Base-by-base conservation (phyloP, 371 early-diverging fungal genomes). In the Mortierella sp. region DNA sequence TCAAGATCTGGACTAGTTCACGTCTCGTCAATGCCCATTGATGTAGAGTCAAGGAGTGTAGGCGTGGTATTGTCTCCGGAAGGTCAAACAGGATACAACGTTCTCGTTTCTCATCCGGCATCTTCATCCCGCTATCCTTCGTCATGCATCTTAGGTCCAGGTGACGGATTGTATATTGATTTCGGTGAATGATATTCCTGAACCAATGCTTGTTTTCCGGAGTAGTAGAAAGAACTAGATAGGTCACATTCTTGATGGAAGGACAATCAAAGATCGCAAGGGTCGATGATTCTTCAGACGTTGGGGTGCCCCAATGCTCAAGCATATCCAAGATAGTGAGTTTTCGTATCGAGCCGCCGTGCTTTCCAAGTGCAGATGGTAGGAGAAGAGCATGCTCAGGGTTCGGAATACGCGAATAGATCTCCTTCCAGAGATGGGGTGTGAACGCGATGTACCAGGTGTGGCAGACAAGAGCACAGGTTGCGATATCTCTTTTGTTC, bases 401-500 rank as follows among this genome's bases (percentile, higher is more conserved):
- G 31, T 24, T 54, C 8, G 56, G 58, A 21, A 46, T 30, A 4
- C 56, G 49, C 8, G 56, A 26, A 10, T 9, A 2, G 51, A 71
- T 48, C 14, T 9, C 14, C 18, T 47, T 42, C 72, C 72, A 72
- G 31, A 72, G 58, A 3, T 53, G 39, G 0, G 72, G 62, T 0
- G 58, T 47, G n/a, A 50, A 72, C 16, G 41, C 39, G 1, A 27
- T 39, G 16, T 16, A 54, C 72, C 72, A 72, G 13, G 59, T 27
- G 1, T n/a, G 52, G 42, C 58, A 61, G 58, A 72, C 72, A 16
- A 60, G 54, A 23, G 57, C 27, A 39, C 62, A 66, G n/a, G 54
- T 16, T 34, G 62, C 47, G 3, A 66, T 2, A 8, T 66, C 72
- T 7, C 10, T 14, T n/a, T 66, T 71, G 57, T 27, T 4, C 34